Evolutionary conservation across 2,329 filamentous ascomycete genomes (phyloP).

Genomic region (Exophiala calicioides): DNA sequence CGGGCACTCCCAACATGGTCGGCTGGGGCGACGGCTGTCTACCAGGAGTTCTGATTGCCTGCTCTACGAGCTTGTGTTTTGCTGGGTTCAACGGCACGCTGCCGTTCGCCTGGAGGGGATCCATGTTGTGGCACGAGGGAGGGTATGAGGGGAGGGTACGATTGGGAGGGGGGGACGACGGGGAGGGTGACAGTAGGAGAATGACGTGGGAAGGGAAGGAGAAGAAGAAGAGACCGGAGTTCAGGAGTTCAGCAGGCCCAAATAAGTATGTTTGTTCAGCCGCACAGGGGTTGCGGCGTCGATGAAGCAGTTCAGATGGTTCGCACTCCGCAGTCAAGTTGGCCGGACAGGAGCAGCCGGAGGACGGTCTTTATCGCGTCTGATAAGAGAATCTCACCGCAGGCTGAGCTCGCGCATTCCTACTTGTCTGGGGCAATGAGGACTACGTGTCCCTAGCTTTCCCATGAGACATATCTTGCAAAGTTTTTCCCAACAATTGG

Average conservation of each 20-base stretch:
- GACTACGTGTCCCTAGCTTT: no score
- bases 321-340: no score
- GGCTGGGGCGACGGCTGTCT: conserved; percentile 84
- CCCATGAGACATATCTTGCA: conserved; percentile 13
- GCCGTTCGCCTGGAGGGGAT: conserved; percentile 16
- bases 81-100: conserved; percentile 28
- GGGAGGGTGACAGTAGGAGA: conserved; percentile 2
- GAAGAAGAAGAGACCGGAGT: conserved; percentile 6
- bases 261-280: no score
- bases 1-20: conserved; percentile 75
- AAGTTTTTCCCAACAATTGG: conserved; percentile 27
- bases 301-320: no score
- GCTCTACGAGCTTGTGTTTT: conserved; percentile 60
- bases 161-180: no score
- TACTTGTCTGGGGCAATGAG: no score
- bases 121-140: conserved; percentile 19
- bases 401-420: no score
- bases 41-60: conserved; percentile 53
- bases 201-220: conserved; percentile 1
- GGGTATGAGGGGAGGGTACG: neutral
- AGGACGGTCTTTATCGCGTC: no score
- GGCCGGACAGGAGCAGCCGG: no score
- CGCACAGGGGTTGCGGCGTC: no score
- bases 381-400: no score
- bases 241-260: no score